Base-by-base conservation (phyloP, 2,329 filamentous ascomycete species). In the Herpotrichia juniperi region DNA sequence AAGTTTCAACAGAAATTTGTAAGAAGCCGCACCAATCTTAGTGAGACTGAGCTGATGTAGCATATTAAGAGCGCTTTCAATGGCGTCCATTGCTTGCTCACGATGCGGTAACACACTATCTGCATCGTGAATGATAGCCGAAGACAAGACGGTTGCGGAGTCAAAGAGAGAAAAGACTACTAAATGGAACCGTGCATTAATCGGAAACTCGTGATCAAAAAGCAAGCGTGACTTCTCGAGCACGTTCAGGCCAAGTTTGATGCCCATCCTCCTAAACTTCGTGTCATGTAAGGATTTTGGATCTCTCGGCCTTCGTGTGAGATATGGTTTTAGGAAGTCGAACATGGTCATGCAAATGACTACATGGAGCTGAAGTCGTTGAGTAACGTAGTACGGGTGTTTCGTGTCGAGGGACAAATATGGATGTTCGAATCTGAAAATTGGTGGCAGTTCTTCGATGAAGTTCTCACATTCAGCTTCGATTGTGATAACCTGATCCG, bases 141-240 rank as follows among this genome's bases (percentile, higher is more conserved):
- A 82, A 66, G 79, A 82, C 4, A 83, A 62, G 16, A 81, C 69
- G 0, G 81, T 78, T 0, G 79, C 75, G 0, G 78, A 80, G 53
- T 83, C 79, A 42, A 83, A 83, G 26, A 82, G 76, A 37, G 73
- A 71, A 50, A 82, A 83, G 0, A 80, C 67, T 5, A 80, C 75
- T 46, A 79, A 74, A 55, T 82, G 78, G 35, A 80, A 81, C 30
- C 79, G 81, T 5, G 76, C 73, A 39, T 81, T 78, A 11, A 76
- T 66, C 0, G 78, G 78, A 42, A 74, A 78, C 8, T 77, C 69
- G 30, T 77, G 70, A 16, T 78, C 66, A 46, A 81, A 79, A 9
- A 82, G 73, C 12, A 63, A 58, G 19, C 72, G 71, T 4, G 79
- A 68, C 1, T 72, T 66, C 2, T 63, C 53, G 53, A 83, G 74